Evolutionary conservation across 192 early-diverging fungal genomes (phyloP).

Genomic region (Podila horticola): DNA sequence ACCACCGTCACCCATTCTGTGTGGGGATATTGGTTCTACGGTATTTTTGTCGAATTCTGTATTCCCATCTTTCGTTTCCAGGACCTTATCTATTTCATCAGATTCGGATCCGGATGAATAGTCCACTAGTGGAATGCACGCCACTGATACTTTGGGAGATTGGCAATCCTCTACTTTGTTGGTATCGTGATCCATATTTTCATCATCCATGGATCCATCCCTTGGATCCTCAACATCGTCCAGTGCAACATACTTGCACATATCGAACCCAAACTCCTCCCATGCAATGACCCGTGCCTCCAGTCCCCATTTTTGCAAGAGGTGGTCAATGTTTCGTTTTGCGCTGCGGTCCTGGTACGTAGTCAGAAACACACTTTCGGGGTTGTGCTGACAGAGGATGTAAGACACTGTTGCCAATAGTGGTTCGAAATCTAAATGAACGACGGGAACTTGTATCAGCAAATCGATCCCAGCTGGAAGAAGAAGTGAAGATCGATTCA

Average conservation of each 20-base stretch:
- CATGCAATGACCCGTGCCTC: constrained; percentile 49
- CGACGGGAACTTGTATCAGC: not conserved
- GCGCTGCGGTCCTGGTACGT: constrained; percentile 80
- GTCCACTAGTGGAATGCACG: constrained; percentile 10
- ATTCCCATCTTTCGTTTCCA: not conserved
- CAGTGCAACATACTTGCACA: constrained; percentile 31
- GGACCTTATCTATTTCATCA: not conserved
- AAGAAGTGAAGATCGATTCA: not conserved
- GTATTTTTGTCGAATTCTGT: not conserved
- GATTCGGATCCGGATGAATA: constrained; percentile 31
- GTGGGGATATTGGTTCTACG: not conserved
- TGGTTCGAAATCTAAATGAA: constrained; percentile 74
- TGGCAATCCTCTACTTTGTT: not conserved
- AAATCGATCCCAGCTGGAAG: not conserved
- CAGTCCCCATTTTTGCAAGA: constrained; percentile 70
- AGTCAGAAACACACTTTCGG: constrained; percentile 67
- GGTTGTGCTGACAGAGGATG: constrained; percentile 64
- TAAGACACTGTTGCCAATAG: constrained; percentile 69
- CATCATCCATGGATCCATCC: not conserved
- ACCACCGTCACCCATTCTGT: constrained; percentile 33
- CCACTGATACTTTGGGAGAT: not conserved
- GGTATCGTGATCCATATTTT: not conserved
- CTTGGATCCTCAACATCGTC: not conserved
- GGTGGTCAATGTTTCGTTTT: constrained; percentile 68
- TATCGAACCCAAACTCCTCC: constrained; percentile 51